Percentiles rank a stretch among this genome's conserved stretches.
phyloP scores from a whole-genome alignment of 1,284 basidiomycete genomes.

The Microbotryum scabiosae region DNA sequence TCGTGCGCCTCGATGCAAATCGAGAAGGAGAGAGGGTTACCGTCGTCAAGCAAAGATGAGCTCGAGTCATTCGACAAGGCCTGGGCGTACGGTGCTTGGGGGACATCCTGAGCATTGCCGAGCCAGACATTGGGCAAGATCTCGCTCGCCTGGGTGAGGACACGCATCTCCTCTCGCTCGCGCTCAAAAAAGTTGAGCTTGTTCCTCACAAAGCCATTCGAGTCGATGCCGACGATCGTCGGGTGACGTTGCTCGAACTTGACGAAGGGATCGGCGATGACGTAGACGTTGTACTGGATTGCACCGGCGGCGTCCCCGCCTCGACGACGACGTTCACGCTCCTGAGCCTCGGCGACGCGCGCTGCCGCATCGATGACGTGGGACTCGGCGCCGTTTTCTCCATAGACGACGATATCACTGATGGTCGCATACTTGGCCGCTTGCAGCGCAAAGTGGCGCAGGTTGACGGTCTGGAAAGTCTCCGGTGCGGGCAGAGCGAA shows the following conservation, averaged over 20 bases:
- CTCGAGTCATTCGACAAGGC: slow-evolving; percentile 48
- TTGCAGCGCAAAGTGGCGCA: slow-evolving; percentile 39
- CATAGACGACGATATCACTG: slow-evolving; percentile 81
- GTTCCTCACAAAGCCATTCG: slow-evolving; percentile 42
- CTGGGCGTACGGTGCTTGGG: slow-evolving; percentile 33
- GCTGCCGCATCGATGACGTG: slow-evolving; percentile 44
- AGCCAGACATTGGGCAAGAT: slow-evolving; percentile 58
- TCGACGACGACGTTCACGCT: slow-evolving; percentile 40
- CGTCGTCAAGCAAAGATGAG: slow-evolving; percentile 36
- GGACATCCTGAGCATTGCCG: slow-evolving; percentile 70
- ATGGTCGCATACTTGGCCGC: slow-evolving; percentile 72
- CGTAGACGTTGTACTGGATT: slow-evolving; percentile 74
- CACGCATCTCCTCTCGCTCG: slow-evolving; percentile 82
- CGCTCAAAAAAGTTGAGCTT: slow-evolving; percentile 47
- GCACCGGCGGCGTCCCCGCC: slow-evolving; percentile 39
- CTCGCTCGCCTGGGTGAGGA: slow-evolving; percentile 73
- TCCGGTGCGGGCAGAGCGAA: slow-evolving; percentile 59
- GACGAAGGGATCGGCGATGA: slow-evolving; percentile 56
- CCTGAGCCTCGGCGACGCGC: slow-evolving; percentile 48
- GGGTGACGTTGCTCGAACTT: slow-evolving; percentile 47
- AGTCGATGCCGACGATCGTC: slow-evolving; percentile 48
- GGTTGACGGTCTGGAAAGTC: slow-evolving; percentile 42
- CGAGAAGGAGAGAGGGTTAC: slow-evolving; percentile 62
- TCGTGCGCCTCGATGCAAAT: slow-evolving; percentile 82
- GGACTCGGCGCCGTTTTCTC: slow-evolving; percentile 50